Percentiles rank a stretch among this genome's conserved stretches.
Conservation (phyloP, 139 green algal species). For the Chlorella vulgaris region DNA sequence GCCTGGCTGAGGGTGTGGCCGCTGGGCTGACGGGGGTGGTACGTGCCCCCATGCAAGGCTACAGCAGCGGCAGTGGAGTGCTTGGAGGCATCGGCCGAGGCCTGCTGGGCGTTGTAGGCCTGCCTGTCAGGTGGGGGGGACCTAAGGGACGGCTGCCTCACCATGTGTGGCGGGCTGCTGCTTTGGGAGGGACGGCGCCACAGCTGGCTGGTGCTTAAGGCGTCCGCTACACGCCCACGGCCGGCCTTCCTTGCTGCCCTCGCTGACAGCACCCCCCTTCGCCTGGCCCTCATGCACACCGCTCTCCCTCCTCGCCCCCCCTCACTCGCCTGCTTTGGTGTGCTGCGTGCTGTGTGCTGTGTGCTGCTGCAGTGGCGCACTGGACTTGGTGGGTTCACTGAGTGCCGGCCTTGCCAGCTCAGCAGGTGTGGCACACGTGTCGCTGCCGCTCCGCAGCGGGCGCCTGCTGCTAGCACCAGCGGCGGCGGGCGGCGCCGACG, state of each 20-base stretch:
- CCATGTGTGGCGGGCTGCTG: background rate
- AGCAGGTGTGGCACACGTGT: constrained; percentile 28
- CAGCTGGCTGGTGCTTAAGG: too few relatives aligned
- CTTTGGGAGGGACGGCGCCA: too few relatives aligned
- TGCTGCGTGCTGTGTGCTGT: too few relatives aligned
- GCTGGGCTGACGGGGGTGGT: constrained; percentile 30
- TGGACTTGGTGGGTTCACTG: constrained; percentile 51
- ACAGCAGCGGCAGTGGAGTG: constrained; percentile 35
- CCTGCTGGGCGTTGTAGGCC: constrained; percentile 53
- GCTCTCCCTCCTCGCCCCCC: too few relatives aligned
- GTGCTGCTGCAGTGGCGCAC: constrained; percentile 50
- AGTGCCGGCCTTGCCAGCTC: constrained; percentile 37
- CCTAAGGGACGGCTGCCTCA: too few relatives aligned
- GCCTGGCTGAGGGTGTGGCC: constrained; percentile 19
- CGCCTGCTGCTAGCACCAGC: background rate
- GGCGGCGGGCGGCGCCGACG: background rate
- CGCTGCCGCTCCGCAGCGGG: background rate
- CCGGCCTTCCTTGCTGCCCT: too few relatives aligned
- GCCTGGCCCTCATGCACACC: too few relatives aligned
- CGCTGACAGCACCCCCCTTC: too few relatives aligned
- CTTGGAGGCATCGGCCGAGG: constrained; percentile 39
- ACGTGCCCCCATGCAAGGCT: constrained; percentile 16
- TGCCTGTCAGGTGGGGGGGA: constrained; percentile 43
- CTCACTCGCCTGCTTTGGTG: too few relatives aligned
- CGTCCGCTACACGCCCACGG: too few relatives aligned